Evolutionary conservation across 2,329 filamentous ascomycete genomes (phyloP), one percentile per base, ranked within the genome.

Genomic region (Cercospora berteroae): DNA sequence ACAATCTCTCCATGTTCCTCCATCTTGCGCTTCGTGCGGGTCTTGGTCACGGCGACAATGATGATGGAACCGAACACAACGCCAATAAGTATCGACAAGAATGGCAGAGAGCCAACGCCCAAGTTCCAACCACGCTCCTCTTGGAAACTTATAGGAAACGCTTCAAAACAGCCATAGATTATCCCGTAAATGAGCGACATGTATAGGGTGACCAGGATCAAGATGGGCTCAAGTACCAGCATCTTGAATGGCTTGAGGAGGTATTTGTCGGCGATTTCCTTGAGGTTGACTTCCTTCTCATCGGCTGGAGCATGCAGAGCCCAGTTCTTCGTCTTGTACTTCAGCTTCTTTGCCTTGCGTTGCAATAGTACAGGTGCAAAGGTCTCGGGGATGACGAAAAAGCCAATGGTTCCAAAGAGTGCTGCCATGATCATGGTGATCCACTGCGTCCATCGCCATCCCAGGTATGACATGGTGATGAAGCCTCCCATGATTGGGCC

Each of bases 231-330:
- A 31, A 72, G 57, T 13, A 61, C 63, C 52, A 74, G 65, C 60
- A 74, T 71, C 59, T 74, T 73, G 48, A 72, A 72, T 1, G 73
- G 73, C 4, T 71, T 65, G 86, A 90, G 79, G 29, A 87, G 81
- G 71, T 89, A 83, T 73, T 85, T 86, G 31, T 85, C 85, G 7
- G 81, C 75, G 63, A 86, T 80, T 42, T 80, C 78, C 9, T 78
- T 78, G 9, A 77, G 63, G 68, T 84, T 80, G 60, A 83, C 73
- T 39, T 82, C 76, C 12, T 78, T 77, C 5, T 75, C 75, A 31
- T 82, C 80, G 48, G 82, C 76, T 60, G 79, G 81, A 4, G 73
- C 72, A 18, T 61, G 72, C 8, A 74, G 63, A 9, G 69, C 69
- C 65, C 65, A 70, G 27, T 74, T 77, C 13, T 80, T 60, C 8